phyloP scores from a whole-genome alignment of 306 rosid genomes.

The Cicer cuneatum region DNA sequence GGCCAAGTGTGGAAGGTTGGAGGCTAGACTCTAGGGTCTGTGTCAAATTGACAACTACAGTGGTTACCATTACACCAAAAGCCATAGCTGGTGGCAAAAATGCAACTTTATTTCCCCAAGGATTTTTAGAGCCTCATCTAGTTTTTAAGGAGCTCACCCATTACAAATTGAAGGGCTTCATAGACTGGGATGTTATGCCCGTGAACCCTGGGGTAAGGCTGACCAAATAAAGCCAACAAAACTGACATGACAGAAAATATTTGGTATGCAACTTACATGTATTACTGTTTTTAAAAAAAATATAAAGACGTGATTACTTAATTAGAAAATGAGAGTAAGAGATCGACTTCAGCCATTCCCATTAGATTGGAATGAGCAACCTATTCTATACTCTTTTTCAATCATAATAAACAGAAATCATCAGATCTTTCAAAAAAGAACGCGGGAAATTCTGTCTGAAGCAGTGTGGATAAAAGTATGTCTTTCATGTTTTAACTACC shows the following conservation, averaged over 20 bases:
- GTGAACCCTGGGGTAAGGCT: slow-evolving; percentile 8
- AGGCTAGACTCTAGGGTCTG: background rate
- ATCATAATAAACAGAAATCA: slow-evolving; percentile 7
- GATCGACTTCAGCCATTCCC: background rate
- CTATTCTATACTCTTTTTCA: slow-evolving; percentile 27
- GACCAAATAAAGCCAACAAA: background rate
- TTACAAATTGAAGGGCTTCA: background rate
- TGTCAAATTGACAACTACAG: background rate
- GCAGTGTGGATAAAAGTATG: slow-evolving; percentile 20
- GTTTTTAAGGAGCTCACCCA: slow-evolving; percentile 9
- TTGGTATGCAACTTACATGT: background rate
- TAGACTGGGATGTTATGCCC: slow-evolving; percentile 5
- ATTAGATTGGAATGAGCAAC: slow-evolving; percentile 22
- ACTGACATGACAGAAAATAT: slow-evolving; percentile 10
- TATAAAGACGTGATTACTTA: background rate
- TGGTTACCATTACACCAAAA: slow-evolving; percentile 17
- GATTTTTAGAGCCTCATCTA: background rate
- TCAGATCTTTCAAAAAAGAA: background rate
- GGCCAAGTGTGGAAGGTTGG: background rate
- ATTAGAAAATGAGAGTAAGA: slow-evolving; percentile 16
- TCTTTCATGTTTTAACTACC: slow-evolving; percentile 51
- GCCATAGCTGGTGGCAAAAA: background rate
- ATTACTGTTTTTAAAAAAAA: background rate
- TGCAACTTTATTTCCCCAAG: background rate
- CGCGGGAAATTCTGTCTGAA: slow-evolving; percentile 1